phyloP scores from a whole-genome alignment of 2,329 filamentous ascomycete species.

The Huntiella abstrusa region DNA sequence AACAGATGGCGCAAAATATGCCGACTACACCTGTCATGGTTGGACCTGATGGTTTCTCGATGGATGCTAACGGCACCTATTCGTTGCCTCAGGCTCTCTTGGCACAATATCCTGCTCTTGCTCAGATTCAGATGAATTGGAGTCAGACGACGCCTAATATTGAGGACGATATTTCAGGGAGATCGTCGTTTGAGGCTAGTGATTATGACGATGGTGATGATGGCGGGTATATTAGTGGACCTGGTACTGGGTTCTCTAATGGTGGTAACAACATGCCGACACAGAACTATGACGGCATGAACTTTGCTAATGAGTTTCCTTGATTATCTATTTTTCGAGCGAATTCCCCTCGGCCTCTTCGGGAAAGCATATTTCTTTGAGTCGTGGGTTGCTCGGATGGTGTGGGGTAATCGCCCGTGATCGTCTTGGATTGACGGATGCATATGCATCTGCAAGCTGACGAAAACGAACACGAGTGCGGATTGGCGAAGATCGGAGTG shows the following conservation, averaged over 20 bases:
- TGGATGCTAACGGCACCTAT: conserved; percentile 39
- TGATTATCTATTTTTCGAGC: no score
- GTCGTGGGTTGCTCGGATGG: no score
- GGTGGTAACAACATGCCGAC: conserved; percentile 33
- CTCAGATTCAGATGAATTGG: conserved; percentile 77
- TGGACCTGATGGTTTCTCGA: conserved; percentile 36
- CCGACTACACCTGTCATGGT: conserved; percentile 31
- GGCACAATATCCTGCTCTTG: conserved; percentile 84
- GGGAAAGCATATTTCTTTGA: no score
- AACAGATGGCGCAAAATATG: conserved; percentile 46
- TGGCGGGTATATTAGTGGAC: conserved; percentile 44
- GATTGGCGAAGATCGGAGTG: no score
- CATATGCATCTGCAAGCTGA: no score
- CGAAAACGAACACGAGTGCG: no score
- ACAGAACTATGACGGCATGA: conserved; percentile 35
- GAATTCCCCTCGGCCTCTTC: no score
- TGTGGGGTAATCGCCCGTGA: no score
- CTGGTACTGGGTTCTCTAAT: conserved; percentile 32
- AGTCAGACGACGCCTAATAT: conserved; percentile 40
- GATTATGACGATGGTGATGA: conserved; percentile 61
- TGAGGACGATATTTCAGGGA: conserved; percentile 58
- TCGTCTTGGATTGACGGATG: no score
- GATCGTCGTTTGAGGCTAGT: conserved; percentile 66
- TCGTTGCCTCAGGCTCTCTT: conserved; percentile 71
- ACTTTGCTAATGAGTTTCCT: conserved; percentile 31